Evolutionary conservation across 1,284 basidiomycete species (phyloP).

Genomic region (Boletus mariae): DNA sequence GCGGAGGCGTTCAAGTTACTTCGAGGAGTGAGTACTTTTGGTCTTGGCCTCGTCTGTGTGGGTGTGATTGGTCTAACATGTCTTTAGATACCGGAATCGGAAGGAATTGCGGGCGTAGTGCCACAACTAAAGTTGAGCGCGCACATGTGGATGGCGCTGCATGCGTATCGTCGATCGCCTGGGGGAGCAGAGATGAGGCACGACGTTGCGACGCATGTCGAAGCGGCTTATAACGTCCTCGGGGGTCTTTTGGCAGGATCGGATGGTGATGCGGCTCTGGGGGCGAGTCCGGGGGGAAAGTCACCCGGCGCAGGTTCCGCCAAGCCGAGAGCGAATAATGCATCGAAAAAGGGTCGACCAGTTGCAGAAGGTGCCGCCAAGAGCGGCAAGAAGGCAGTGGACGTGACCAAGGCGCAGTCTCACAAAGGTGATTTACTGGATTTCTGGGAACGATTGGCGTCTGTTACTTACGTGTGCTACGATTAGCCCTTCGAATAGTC

Average conservation of each 20-base stretch:
- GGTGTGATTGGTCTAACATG: background rate
- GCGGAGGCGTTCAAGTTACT: conserved; percentile 43
- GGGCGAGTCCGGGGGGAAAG: conserved; percentile 25
- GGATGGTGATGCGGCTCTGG: conserved; percentile 1
- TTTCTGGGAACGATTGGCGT: background rate
- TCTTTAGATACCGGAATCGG: conserved; percentile 40
- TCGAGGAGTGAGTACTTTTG: conserved; percentile 36
- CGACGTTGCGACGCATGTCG: conserved; percentile 44
- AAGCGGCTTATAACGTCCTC: conserved; percentile 50
- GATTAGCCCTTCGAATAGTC: conserved; percentile 34
- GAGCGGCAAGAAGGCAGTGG: conserved; percentile 13
- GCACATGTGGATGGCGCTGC: conserved; percentile 64
- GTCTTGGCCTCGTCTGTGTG: background rate
- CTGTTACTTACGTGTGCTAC: background rate
- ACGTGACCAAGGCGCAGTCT: conserved; percentile 40
- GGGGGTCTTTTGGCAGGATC: conserved; percentile 32
- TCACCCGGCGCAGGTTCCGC: background rate
- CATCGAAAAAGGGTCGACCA: conserved; percentile 30
- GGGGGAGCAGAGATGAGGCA: conserved; percentile 37
- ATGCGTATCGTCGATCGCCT: conserved; percentile 48
- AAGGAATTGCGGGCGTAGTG: conserved; percentile 39
- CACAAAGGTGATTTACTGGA: conserved; percentile 38
- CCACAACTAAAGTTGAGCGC: conserved; percentile 47
- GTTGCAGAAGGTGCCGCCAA: conserved; percentile 12
- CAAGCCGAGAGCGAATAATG: conserved; percentile 6